Evolutionary conservation across 2,329 filamentous ascomycete species (phyloP), one percentile per base, ranked within the genome.

Genomic region (Fusarium albosuccineum): DNA sequence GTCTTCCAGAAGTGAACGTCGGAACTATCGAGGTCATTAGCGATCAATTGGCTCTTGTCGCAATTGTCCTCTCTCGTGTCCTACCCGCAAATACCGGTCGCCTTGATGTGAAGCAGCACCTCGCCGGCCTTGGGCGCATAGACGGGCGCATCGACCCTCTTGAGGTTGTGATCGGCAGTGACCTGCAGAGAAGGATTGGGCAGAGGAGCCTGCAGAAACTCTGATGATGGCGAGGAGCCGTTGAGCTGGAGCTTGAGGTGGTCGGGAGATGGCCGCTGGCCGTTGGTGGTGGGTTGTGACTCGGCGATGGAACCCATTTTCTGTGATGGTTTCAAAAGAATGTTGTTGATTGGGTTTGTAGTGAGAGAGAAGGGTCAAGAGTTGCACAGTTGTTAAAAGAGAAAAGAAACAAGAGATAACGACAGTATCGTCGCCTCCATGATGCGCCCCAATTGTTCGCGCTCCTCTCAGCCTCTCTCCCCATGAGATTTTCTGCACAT

Each of bases 1-100:
- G 82, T 80, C 70, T 88, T 88, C 89, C 89, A 91, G 68, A 91
- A 89, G 73, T 92, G 89, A 66, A 91, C 85, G 70, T 91, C 89
- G 1, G 88, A 91, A 40, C 85, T 87, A 30, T 14, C 10, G 22
- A 9, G 10, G 9, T 37, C 5, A 41, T 66, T 36, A 67, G 60
- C 34, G 11, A 49, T 30, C 17, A 41, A 39, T 42, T 11, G 26
- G 11, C 10, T 42, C 22, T 11, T 22, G 7, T 10, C 17, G 5
- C 16, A 9, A 34, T 9, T 48, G 3, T 33, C 26, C 60, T 77
- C 60, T 77, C 70, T 45, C 49, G 26, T 45, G 29, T 45, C 70
- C 45, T 76, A 88, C 82, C 89, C 88, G 76, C 89, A 91, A 37
- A 91, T 87, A 42, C 88, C 88, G 4, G 87, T 89, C 2, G 84